Evolutionary conservation across 768 basidiomycete species (phyloP).

Genomic region (Boletus patriciae): DNA sequence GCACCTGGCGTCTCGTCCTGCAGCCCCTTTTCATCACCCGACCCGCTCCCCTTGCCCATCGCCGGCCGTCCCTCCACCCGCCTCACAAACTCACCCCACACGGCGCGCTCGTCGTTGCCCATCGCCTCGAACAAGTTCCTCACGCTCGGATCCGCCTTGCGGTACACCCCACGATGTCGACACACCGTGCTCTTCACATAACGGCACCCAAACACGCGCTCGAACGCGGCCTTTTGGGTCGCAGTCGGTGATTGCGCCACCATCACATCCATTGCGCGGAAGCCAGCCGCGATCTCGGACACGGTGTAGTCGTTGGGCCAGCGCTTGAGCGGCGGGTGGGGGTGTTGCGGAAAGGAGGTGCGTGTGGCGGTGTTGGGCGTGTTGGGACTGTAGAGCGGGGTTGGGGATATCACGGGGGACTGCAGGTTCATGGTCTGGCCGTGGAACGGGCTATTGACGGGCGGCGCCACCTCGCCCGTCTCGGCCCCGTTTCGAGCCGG

Average conservation of each 20-base stretch:
- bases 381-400: slow-evolving; percentile 25
- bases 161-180: slow-evolving; percentile 68
- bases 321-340: slow-evolving; percentile 64
- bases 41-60: slow-evolving; percentile 30
- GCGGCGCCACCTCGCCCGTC: slow-evolving; percentile 15
- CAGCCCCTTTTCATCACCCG: slow-evolving; percentile 23
- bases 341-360: slow-evolving; percentile 47
- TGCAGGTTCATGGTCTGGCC: slow-evolving; percentile 14
- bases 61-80: slow-evolving; percentile 52
- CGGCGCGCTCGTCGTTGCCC: slow-evolving; percentile 55
- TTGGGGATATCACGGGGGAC: slow-evolving; percentile 18
- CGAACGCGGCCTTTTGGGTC: slow-evolving; percentile 67
- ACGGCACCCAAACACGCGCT: slow-evolving; percentile 66
- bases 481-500: slow-evolving; percentile 15
- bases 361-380: slow-evolving; percentile 24
- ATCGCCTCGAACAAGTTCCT: slow-evolving; percentile 52
- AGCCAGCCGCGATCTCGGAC: slow-evolving; percentile 60
- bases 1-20: slow-evolving; percentile 16
- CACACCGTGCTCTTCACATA: slow-evolving; percentile 77
- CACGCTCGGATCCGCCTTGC: slow-evolving; percentile 49
- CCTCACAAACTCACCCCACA: slow-evolving; percentile 70
- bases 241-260: slow-evolving; percentile 39
- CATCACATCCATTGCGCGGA: slow-evolving; percentile 49
- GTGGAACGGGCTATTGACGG: slow-evolving; percentile 18
- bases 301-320: slow-evolving; percentile 81